Evolutionary conservation across 805 yeast genomes (phyloP).

Genomic region (Wickerhamomyces alni): DNA sequence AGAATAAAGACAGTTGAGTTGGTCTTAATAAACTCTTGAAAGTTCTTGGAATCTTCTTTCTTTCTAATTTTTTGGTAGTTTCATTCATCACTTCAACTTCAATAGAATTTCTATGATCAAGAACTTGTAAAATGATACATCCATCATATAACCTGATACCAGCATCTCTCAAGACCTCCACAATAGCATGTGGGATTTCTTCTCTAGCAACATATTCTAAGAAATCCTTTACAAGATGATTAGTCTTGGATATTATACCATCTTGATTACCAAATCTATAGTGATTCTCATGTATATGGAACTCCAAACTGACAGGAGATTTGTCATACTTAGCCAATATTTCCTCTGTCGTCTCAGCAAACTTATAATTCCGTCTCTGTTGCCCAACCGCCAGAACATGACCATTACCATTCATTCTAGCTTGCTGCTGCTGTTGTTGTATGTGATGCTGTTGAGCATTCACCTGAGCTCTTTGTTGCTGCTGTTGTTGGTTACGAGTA

Average conservation of each 20-base stretch:
- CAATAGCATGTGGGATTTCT: slow-evolving; percentile 81
- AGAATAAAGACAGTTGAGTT: slow-evolving; percentile 73
- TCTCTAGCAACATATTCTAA: slow-evolving; percentile 74
- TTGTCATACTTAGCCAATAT: slow-evolving; percentile 71
- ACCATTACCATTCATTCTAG: slow-evolving; percentile 26
- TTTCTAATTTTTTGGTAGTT: slow-evolving; percentile 9
- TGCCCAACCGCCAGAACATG: slow-evolving; percentile 16
- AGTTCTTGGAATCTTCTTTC: slow-evolving; percentile 45
- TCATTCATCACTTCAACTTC: slow-evolving; percentile 10
- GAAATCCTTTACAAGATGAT: slow-evolving; percentile 74
- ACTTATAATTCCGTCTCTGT: slow-evolving; percentile 43
- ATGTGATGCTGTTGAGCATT: slow-evolving; percentile 16
- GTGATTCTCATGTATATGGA: slow-evolving; percentile 89
- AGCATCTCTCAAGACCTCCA: slow-evolving; percentile 85
- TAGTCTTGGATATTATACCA: slow-evolving; percentile 75
- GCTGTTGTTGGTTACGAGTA: slow-evolving; percentile 15
- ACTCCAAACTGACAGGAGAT: slow-evolving; percentile 74
- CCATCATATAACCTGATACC: slow-evolving; percentile 86
- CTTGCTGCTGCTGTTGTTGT: slow-evolving; percentile 24
- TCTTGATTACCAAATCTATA: slow-evolving; percentile 89
- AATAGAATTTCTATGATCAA: slow-evolving; percentile 64
- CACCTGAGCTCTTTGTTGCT: slow-evolving; percentile 18
- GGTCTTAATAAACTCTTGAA: slow-evolving; percentile 77
- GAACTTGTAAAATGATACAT: slow-evolving; percentile 77
- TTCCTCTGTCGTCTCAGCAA: slow-evolving; percentile 66